These are phyloP conservation scores for Cicer pinnatifidum DNA, from an alignment of 306 rosid genomes.

Conservation along the genomic window DNA sequence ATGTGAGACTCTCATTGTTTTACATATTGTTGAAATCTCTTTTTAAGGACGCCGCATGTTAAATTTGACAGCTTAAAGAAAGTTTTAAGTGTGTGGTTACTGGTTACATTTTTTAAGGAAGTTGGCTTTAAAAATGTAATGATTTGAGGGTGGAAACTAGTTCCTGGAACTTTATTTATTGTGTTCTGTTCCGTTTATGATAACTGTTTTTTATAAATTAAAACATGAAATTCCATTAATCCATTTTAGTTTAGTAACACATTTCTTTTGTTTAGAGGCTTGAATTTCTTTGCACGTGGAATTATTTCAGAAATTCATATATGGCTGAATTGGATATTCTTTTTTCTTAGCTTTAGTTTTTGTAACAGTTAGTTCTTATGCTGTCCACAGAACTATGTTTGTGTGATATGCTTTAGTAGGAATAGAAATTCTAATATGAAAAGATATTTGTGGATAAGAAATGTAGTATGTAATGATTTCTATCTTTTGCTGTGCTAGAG, in stretches of 20 bases:
- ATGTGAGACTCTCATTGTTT: not conserved
- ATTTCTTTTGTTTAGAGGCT: conserved; percentile 41
- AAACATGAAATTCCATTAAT: conserved; percentile 7
- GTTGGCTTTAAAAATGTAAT: conserved; percentile 19
- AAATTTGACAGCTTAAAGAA: conserved; percentile 19
- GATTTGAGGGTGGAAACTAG: not conserved
- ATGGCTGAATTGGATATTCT: conserved; percentile 5
- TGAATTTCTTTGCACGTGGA: conserved; percentile 37
- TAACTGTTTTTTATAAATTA: not conserved
- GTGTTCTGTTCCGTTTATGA: conserved; percentile 23
- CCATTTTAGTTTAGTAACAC: conserved; percentile 3
- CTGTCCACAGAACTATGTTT: conserved; percentile 11
- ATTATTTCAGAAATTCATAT: not conserved
- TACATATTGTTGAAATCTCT: not conserved
- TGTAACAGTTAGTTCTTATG: conserved; percentile 2
- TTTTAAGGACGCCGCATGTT: not conserved
- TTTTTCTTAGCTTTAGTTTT: conserved; percentile 20
- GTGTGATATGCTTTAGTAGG: not conserved
- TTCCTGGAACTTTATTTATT: not conserved
- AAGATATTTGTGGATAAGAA: conserved; percentile 10
- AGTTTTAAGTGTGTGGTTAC: conserved; percentile 4
- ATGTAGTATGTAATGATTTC: not conserved
- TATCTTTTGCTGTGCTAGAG: not conserved
- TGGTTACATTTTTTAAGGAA: not conserved
- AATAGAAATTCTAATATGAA: not conserved